Base-by-base conservation (phyloP, 2,329 filamentous ascomycete genomes). In the Pseudogymnoascus sp. region DNA sequence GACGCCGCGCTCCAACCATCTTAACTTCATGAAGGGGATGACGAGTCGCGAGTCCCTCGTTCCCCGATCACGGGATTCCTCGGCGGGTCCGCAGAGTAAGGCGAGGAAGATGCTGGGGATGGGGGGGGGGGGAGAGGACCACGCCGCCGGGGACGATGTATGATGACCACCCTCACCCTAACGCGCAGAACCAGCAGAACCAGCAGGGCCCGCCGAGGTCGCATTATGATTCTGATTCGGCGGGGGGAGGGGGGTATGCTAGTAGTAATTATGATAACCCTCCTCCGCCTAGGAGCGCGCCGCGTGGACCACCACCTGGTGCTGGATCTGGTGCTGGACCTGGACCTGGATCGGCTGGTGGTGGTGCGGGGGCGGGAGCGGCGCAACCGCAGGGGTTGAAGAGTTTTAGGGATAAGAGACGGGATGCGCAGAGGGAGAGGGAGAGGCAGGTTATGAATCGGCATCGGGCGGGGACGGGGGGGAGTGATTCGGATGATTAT, bases 11-110 rank as follows among this genome's bases (percentile, higher is more conserved):
- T 39, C 37, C 6, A 86, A 85, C 69, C 82, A 85, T 1, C 77
- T 90, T 23, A 85, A 83, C 21, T 84, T 90, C 63, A 76, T 92
- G 62, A 83, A 84, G 66, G 76, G 82, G 21, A 90, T 89, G 75
- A 82, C 86, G 3, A 92, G 89, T 72, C 80, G 83, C 19, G 85
- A 88, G 13, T 89, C 88, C 2, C 76, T 92, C 25, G 78, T 81
- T 25, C 36, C 36, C 2, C 3, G 36, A 6, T 39, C 36, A 13
- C 82, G 79, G 60, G 78, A 77, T 48, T 74, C 76, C 73, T 25
- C 74, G 78, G 23, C 74, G 72, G 63, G 79, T 77, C 69, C 71
- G 6, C 81, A 77, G 65, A 75, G 80, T 2, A 90, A 87, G 71
- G 77, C 82, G 0, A 81, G 83, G 73, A 89, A 86, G 74, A 82